Conservation (phyloP, 306 rosid species). For the Castanospermum australe region DNA sequence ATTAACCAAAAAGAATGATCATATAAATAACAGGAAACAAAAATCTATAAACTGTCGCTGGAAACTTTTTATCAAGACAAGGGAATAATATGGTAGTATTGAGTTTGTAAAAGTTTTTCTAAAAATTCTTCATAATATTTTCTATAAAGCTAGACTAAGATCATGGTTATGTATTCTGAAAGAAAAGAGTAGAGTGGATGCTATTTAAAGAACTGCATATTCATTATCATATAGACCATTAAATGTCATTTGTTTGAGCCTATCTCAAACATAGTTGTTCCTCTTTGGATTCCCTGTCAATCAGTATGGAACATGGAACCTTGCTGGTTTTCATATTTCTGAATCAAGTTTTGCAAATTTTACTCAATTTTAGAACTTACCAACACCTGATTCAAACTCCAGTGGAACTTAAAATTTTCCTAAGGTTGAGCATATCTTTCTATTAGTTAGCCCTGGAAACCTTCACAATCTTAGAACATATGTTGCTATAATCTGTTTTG, state of each 20-base stretch:
- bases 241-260: neutral
- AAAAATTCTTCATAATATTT: slow-evolving; percentile 5
- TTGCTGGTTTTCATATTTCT: slow-evolving; percentile 2
- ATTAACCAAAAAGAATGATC: slow-evolving; percentile 30
- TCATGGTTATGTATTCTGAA: neutral
- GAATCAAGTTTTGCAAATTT: neutral
- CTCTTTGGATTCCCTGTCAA: neutral
- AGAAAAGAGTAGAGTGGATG: neutral
- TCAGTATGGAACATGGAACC: neutral
- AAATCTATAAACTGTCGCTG: neutral
- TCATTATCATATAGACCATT: neutral
- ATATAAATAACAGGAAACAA: slow-evolving; percentile 21
- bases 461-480: neutral
- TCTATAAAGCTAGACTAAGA: slow-evolving; percentile 15
- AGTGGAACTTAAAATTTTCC: neutral
- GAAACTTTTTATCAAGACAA: slow-evolving; percentile 12
- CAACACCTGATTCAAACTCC: neutral
- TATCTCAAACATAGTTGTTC: neutral
- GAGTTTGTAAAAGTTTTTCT: slow-evolving; percentile 21
- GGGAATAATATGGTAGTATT: neutral
- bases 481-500: neutral
- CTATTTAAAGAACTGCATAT: neutral
- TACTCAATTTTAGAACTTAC: neutral
- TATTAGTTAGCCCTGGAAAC: neutral
- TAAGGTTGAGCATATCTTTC: neutral